phyloP scores from a whole-genome alignment of 2,329 filamentous ascomycete genomes.

The Claviceps digitariae region DNA sequence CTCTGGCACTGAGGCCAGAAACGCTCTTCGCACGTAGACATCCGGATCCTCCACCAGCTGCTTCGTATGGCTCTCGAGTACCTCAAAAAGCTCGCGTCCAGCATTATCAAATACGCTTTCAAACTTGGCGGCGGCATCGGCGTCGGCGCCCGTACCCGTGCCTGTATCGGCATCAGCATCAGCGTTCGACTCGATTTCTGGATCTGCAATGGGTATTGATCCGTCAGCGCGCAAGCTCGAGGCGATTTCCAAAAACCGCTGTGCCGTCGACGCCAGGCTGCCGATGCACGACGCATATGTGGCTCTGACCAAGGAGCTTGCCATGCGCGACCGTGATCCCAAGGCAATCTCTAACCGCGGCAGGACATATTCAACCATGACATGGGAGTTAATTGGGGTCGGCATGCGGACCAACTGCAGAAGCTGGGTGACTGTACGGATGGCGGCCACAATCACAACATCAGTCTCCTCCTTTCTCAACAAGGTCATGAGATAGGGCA shows the following conservation, averaged over 20 bases:
- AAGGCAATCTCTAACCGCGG: conserved; percentile 46
- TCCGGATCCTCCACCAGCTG: conserved; percentile 77
- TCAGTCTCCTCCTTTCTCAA: conserved; percentile 66
- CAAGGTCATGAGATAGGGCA: conserved; percentile 78
- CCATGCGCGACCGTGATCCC: conserved; percentile 28
- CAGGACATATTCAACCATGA: conserved; percentile 55
- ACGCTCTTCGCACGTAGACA: conserved; percentile 75
- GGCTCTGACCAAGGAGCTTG: conserved; percentile 62
- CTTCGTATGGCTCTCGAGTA: conserved; percentile 83
- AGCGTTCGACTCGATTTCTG: conserved; percentile 54
- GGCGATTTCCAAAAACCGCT: conserved; percentile 78
- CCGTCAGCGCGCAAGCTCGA: conserved; percentile 77
- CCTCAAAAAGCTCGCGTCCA: conserved; percentile 65
- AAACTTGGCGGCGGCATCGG: conserved; percentile 54
- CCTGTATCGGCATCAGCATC: too few relatives aligned
- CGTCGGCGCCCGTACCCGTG: conserved; percentile 5
- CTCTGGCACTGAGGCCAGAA: conserved; percentile 80
- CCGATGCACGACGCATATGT: conserved; percentile 90
- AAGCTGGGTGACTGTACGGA: conserved; percentile 79
- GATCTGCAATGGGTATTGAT: conserved; percentile 62
- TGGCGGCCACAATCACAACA: conserved; percentile 70
- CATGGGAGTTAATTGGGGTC: conserved; percentile 60
- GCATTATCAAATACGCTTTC: conserved; percentile 80
- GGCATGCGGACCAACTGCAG: conserved; percentile 79
- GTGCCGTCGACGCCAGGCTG: conserved; percentile 73